Percentiles rank a stretch among this genome's conserved stretches.
Conservation (phyloP, 495 filamentous ascomycete species). For the Aspergillus asperescens region DNA sequence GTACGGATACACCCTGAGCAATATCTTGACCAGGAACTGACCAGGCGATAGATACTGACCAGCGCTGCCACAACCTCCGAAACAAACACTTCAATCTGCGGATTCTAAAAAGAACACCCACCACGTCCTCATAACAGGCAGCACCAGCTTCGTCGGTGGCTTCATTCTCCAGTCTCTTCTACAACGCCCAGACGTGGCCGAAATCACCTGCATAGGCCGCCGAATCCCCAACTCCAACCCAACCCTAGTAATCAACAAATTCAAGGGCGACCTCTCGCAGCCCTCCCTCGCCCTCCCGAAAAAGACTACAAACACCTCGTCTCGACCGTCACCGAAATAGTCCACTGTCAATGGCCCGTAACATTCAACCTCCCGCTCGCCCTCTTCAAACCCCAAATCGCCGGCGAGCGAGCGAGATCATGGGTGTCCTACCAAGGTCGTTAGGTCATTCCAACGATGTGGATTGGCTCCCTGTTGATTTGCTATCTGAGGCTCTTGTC, state of each 20-base stretch:
- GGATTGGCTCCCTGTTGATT: conserved; percentile 41
- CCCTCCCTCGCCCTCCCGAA: conserved; percentile 38
- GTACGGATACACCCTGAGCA: neutral
- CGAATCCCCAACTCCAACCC: neutral
- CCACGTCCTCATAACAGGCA: conserved; percentile 48
- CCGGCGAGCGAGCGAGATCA: conserved; percentile 33
- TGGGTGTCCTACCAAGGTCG: conserved; percentile 1
- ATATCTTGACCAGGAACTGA: neutral
- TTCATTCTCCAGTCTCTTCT: conserved; percentile 44
- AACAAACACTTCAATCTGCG: neutral
- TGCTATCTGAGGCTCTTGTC: conserved; percentile 27
- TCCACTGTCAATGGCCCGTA: conserved; percentile 57
- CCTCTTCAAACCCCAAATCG: conserved; percentile 50
- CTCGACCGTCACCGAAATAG: conserved; percentile 42
- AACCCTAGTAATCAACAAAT: neutral
- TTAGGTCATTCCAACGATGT: neutral
- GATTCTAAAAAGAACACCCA: neutral
- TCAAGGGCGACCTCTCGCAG: conserved; percentile 43
- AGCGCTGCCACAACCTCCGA: conserved; percentile 16
- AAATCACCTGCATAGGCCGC: conserved; percentile 50
- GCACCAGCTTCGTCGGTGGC: conserved; percentile 50
- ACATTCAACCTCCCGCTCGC: conserved; percentile 51
- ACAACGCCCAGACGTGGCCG: conserved; percentile 26
- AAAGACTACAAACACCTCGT: conserved; percentile 34
- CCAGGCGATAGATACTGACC: conserved; percentile 1